Evolutionary conservation across 169 alveolate species (phyloP), one percentile per base, ranked within the genome.

Genomic region (Plasmodium sp.): DNA sequence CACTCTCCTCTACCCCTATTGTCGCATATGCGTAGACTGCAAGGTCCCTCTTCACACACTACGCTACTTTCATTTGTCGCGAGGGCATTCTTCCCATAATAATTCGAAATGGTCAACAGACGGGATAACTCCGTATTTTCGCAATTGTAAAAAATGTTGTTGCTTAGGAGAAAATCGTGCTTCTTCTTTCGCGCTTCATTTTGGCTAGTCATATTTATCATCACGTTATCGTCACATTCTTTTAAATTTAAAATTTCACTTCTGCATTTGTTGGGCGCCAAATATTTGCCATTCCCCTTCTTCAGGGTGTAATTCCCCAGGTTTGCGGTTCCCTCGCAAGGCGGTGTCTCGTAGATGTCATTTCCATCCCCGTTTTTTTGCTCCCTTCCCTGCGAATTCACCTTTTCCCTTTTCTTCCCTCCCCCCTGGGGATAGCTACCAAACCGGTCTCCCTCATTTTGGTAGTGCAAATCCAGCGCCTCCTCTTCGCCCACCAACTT

Each of bases 71-170:
- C 51, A 62, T 90, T 90, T 14, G 90, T 90, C 72, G 67, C 90
- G 1, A 90, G 16, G 1, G 81, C 81, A 58, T 51, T 80, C 12
- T 81, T 79, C 16, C 91, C 83, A 36, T 90, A 80, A 27, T 27
- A 34, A 58, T 18, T 90, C 33, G 83, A 90, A 6, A 33, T 27
- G 4, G 33, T 14, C 43, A 90, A 36, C 73, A 90, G 36, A 58
- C 27, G 10, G 27, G 36, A 6, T 10, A 90, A 22, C 16, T 90
- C 90, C 3, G 62, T 58, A 27, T 51, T 58, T 22, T 51, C 12
- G 34, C 94, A 90, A 10, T 90, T 90, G 34, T 67, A 90, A 67
- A 90, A 90, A 41, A 90, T 41, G 51, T 90, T 67, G 34, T 90
- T 34, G 27, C 36, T 56, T 18, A 80, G 51, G 72, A 90, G 27